Evolutionary conservation across 1,139 yeast species (phyloP), one percentile per base, ranked within the genome.

Genomic region (Scheffersomyces parashehatae): DNA sequence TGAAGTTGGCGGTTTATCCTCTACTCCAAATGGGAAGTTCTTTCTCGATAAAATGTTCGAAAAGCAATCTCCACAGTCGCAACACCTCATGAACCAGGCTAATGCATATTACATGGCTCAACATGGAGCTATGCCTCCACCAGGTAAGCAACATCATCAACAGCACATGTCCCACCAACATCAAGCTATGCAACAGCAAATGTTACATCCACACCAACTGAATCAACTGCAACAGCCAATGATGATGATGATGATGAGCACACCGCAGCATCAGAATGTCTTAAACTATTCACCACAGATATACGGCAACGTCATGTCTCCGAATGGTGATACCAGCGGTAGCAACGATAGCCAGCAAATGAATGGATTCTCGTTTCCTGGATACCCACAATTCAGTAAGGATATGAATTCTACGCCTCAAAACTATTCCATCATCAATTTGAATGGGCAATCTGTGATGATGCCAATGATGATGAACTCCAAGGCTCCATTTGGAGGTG

Each of bases 211-310:
- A 36, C 56, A 44, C 13, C 59, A 50, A 16, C 51, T 47, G 34
- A 45, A 42, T 7, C 41, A 41, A 12, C 45, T 30, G 3, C 49
- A 44, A n/a, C 49, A 53, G 38, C 44, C 46, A 34, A 52, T 52
- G 52, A 54, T 58, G 59, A 62, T 66, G 64, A 67, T 69, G 70
- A 64, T 68, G 65, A 72, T 73, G 75, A 72, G 77, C 42, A 72
- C 79, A 2, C 77, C 78, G 5, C 77, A 68, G 45, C 77, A 69
- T 51, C 55, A 51, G 41, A 50, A 48, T 30, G 44, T 52, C 20
- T 42, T 49, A 28, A 48, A 50, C 37, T 54, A 54, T 36, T 45
- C 45, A n/a, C 48, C 51, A 7, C 47, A 37, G 12, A 37, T 47
- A 24, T 48, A 46, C 32, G 31, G 44, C 2, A 40, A 35, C 24